Conservation (phyloP, 345 rosid genomes). For the Atalantia buxifolia region DNA sequence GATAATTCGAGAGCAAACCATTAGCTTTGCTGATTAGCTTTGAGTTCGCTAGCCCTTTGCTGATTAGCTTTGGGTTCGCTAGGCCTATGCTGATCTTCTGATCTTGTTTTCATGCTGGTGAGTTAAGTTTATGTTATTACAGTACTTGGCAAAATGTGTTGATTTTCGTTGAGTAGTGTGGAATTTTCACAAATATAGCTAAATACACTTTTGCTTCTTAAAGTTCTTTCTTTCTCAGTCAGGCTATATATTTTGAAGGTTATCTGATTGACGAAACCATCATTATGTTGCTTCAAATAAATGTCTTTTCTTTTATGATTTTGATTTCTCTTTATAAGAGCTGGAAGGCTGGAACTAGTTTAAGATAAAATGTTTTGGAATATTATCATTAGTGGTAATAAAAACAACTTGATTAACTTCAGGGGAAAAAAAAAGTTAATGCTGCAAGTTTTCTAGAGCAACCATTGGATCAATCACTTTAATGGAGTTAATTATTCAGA, state of each 20-base stretch:
- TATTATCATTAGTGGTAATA: too few species aligned
- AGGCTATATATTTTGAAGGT: too few species aligned
- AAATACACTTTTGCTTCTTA: not conserved
- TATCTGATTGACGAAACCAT: not conserved
- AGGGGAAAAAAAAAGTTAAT: not conserved
- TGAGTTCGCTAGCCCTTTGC: conserved; percentile 8
- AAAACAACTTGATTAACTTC: not conserved
- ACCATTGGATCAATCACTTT: not conserved
- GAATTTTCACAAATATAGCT: not conserved
- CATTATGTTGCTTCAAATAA: not conserved
- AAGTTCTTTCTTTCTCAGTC: too few species aligned
- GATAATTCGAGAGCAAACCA: conserved; percentile 30
- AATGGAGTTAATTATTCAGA: not conserved
- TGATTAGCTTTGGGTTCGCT: too few species aligned
- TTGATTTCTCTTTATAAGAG: too few species aligned
- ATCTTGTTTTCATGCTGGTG: not conserved
- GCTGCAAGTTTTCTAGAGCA: not conserved
- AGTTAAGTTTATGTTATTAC: conserved; percentile 3
- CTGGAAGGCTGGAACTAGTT: too few species aligned
- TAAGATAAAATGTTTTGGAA: not conserved
- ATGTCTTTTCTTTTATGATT: not conserved
- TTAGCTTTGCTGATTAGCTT: conserved; percentile 19
- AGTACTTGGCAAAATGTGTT: not conserved
- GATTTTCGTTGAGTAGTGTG: conserved; percentile 15
- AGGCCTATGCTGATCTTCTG: not conserved